Evolutionary conservation across 306 rosid species (phyloP).

Genomic region (Ochetophila trinervis): DNA sequence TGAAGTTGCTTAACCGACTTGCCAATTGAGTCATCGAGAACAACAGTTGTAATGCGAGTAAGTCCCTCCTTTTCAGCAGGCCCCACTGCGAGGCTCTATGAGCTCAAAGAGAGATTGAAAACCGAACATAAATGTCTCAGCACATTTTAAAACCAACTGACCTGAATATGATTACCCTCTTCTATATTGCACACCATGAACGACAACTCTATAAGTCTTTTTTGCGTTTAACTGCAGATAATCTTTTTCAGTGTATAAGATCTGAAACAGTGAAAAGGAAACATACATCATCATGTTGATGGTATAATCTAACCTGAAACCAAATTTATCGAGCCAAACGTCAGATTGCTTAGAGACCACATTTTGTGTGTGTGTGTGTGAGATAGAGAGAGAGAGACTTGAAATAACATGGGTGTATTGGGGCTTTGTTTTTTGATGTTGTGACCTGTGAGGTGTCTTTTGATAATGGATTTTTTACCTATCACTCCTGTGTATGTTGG

Average conservation of each 20-base stretch:
- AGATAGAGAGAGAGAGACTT: too few relatives aligned
- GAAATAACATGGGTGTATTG: too few relatives aligned
- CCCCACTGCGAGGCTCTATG: conserved; percentile 62
- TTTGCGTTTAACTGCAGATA: too few relatives aligned
- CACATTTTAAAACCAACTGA: conserved; percentile 23
- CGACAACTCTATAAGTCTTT: not conserved
- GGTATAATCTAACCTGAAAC: too few relatives aligned
- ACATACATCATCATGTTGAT: conserved; percentile 48
- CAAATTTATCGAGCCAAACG: too few relatives aligned
- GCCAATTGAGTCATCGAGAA: conserved; percentile 50
- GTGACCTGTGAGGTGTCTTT: too few relatives aligned
- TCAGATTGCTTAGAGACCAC: too few relatives aligned
- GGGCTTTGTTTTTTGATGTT: too few relatives aligned
- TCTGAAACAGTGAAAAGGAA: conserved; percentile 2
- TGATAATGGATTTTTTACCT: too few relatives aligned
- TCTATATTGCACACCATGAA: not conserved
- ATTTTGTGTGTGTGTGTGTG: too few relatives aligned
- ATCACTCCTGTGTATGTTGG: too few relatives aligned
- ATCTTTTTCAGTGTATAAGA: not conserved
- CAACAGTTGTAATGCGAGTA: conserved; percentile 60
- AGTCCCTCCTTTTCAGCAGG: conserved; percentile 53
- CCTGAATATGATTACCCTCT: conserved; percentile 68
- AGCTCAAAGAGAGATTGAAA: conserved; percentile 5
- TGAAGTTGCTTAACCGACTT: conserved; percentile 61
- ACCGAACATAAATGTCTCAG: not conserved